Conservation (phyloP, 176 grass and related monocot genomes). For the Cenchrus purpureus region DNA sequence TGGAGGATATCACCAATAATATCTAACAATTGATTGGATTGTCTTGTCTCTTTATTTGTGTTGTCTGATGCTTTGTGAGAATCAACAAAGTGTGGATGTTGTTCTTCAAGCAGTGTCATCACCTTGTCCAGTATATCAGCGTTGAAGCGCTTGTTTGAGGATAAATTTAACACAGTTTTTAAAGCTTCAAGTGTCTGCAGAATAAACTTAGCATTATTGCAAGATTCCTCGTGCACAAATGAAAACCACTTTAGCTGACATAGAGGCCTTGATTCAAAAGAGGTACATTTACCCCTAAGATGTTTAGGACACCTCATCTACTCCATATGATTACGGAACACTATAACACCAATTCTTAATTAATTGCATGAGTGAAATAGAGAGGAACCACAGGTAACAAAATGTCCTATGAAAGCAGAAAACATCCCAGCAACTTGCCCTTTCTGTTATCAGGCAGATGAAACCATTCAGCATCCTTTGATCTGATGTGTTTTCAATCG, state of each 20-base stretch:
- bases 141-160: conserved; percentile 66
- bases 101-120: conserved; percentile 62
- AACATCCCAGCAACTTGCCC: not conserved
- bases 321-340: not conserved
- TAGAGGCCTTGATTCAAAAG: conserved; percentile 18
- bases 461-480: not conserved
- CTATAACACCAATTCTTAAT: not conserved
- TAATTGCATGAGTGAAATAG: not conserved
- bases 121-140: conserved; percentile 76
- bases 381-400: not conserved
- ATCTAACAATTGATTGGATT: conserved; percentile 69
- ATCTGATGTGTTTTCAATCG: not conserved
- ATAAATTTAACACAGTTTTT: conserved; percentile 80
- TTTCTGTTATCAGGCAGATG: not conserved
- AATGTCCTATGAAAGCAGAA: not conserved
- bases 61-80: conserved; percentile 47
- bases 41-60: conserved; percentile 49
- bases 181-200: conserved; percentile 85
- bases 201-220: conserved; percentile 28
- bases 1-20: conserved; percentile 80
- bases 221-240: conserved; percentile 22
- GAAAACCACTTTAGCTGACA: conserved; percentile 9
- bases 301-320: not conserved
- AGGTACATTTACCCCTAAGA: not conserved
- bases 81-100: conserved; percentile 38